Percentiles rank a stretch among this genome's conserved stretches.
Evolutionary conservation across 2,329 filamentous ascomycete genomes (phyloP).

Genomic region (Claviceps sp.): DNA sequence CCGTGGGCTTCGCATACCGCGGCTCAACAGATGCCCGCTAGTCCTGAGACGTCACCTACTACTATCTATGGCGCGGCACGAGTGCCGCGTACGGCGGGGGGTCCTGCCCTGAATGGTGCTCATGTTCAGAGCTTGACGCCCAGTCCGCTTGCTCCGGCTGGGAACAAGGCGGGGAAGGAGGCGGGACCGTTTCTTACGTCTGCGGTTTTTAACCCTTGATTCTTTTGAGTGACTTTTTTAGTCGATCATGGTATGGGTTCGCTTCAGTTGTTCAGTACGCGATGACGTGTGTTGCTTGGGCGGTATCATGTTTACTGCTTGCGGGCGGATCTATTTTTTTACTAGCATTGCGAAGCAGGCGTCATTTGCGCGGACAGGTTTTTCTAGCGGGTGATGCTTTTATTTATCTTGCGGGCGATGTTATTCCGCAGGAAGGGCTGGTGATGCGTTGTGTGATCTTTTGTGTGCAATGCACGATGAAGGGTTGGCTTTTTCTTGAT

Average conservation of each 20-base stretch:
- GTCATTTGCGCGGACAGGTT: too few relatives aligned
- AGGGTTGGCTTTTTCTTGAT: too few relatives aligned
- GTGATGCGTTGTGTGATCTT: too few relatives aligned
- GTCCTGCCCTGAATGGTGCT: not conserved
- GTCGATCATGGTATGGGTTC: too few relatives aligned
- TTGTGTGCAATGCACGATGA: too few relatives aligned
- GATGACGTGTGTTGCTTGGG: not conserved
- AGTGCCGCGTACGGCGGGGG: too few relatives aligned
- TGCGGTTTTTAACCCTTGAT: slow-evolving; percentile 34
- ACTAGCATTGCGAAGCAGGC: too few relatives aligned
- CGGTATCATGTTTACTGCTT: too few relatives aligned
- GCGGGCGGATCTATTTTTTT: too few relatives aligned
- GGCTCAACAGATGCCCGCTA: slow-evolving; percentile 6
- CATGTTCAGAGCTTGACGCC: not conserved
- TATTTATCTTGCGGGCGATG: too few relatives aligned
- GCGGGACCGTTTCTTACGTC: slow-evolving; percentile 32
- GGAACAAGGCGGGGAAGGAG: slow-evolving; percentile 5
- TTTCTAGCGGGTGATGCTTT: too few relatives aligned
- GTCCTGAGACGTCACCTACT: not conserved
- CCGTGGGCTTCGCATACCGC: not conserved
- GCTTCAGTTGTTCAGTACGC: not conserved
- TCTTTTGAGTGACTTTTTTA: not conserved
- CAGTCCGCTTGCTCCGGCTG: not conserved
- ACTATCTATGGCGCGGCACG: slow-evolving; percentile 6
- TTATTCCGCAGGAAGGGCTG: too few relatives aligned